Evolutionary conservation across 805 yeast species (phyloP), one percentile per base, ranked within the genome.

Genomic region (Sungouiella thailandica): DNA sequence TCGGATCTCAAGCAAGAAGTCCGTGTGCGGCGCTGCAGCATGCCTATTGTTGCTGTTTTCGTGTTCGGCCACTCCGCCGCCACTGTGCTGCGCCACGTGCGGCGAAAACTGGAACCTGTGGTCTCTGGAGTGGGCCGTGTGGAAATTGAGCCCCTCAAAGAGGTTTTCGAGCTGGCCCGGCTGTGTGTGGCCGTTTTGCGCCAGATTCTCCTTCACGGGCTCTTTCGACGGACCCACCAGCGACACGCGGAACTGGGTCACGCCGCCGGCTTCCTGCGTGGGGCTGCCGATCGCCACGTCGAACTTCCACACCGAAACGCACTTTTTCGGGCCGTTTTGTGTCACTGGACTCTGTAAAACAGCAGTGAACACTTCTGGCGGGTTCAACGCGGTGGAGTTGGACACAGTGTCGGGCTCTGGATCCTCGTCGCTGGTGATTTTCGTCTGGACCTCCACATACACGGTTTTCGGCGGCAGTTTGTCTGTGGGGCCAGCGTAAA

Each of bases 261-360:
- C 8, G 8, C 22, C 22, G 22, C 22, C 22, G 8, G 9, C 9
- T 7, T 19, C 22, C 8, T 19, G 22, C 9, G 7, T 19, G 7
- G 22, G 22, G 8, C 8, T 9, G 7, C 40, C 28, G 7, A 34
- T 31, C 3, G 60, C 55, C 7, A 51, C 19, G 14, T 49, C 49
- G 34, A 65, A 60, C 33, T 37, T 46, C 66, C 67, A 65, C 4
- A 43, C 27, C 8, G 41, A 18, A 11, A 35, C 41, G 15, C 23
- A 23, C 4, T 13, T 16, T 7, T 30, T n/a, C 26, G 9, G 7
- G 19, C 8, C 32, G 32, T 29, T n/a, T n/a, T n/a, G n/a, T 7
- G 22, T 19, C 22, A 19, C 9, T 7, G 8, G 7, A 9, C 8
- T 19, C 8, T 19, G 22, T 9, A 19, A 19, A 7, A 9, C 7